These are phyloP conservation scores for Tricholoma sp. DNA, from an alignment of 768 basidiomycete species.

Conservation along the genomic window DNA sequence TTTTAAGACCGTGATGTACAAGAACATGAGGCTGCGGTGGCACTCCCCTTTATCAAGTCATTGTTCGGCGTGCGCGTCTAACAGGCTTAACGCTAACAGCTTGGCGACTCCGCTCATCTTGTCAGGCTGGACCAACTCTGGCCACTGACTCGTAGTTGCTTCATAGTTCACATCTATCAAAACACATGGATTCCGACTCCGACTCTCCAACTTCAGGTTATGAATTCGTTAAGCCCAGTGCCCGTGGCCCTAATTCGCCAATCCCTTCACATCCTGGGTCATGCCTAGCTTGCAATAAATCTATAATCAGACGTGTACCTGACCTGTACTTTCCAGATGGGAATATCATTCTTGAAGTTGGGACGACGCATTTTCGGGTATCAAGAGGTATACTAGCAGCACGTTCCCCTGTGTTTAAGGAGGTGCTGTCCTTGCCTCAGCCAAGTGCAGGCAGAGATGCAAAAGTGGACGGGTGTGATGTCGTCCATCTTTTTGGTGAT, in stretches of 20 bases:
- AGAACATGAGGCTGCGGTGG: no score
- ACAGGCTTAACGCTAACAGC: no score
- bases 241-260: not conserved
- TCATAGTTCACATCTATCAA: not conserved
- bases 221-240: not conserved
- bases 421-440: constrained; percentile 34
- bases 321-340: constrained; percentile 24
- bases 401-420: constrained; percentile 30
- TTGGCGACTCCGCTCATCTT: not conserved
- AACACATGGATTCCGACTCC: not conserved
- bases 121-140: not conserved
- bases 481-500: constrained; percentile 29
- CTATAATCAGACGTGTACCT: not conserved
- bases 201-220: not conserved
- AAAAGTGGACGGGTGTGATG: constrained; percentile 23
- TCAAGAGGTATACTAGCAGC: constrained; percentile 30
- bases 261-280: not conserved
- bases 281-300: no score
- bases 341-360: constrained; percentile 33
- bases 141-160: not conserved
- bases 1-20: no score
- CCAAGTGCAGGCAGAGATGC: constrained; percentile 20
- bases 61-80: no score
- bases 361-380: constrained; percentile 28
- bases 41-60: no score